Evolutionary conservation across 208 protist genomes (phyloP), one percentile per base, ranked within the genome.

Genomic region (Leishmania arabica): DNA sequence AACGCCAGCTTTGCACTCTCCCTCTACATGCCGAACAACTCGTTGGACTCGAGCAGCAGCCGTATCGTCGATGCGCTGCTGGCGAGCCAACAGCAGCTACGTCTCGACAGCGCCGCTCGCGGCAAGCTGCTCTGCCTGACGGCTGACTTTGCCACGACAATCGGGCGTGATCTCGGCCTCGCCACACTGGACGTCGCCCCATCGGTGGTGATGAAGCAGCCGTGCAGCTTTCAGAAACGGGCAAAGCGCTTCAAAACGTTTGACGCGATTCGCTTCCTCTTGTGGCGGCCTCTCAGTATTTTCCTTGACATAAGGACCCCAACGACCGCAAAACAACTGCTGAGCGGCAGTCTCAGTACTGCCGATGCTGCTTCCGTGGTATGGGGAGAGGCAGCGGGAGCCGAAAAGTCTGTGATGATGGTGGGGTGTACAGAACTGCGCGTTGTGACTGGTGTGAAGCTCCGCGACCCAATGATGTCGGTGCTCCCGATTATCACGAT

Each of bases 121-220:
- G 85, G 75, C 1, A 84, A 89, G 73, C 72, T 92, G 27, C 37
- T 77, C 21, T 56, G 40, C 1, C 82, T 89, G 27, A 74, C 66
- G 42, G 69, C 76, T 19, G 84, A 87, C 64, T 77, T 90, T 31
- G 80, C 78, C n/a, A 69, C 77, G 2, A 78, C 78, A 1, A 86
- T 91, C 31, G 86, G 78, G 24, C 85, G 87, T 64, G 77, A 85
- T 47, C 77, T 91, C 37, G 88, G 88, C 24, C 80, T 91, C 13
- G 65, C 88, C 69, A 71, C 74, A 17, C 40, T 84, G 15, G 80
- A 84, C 65, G 47, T 88, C 37, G 77, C 77, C 24, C 70, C 83
- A 8, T 78, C 75, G 24, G 66, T 87, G n/a, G 58, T 89, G 40
- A 69, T 74, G 69, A 79, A 87, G 51, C 83, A 86, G 80, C 81